These are phyloP conservation scores for Achlya hypogyna DNA, from an alignment of 352 stramenopile genomes.

Conservation along the genomic window DNA sequence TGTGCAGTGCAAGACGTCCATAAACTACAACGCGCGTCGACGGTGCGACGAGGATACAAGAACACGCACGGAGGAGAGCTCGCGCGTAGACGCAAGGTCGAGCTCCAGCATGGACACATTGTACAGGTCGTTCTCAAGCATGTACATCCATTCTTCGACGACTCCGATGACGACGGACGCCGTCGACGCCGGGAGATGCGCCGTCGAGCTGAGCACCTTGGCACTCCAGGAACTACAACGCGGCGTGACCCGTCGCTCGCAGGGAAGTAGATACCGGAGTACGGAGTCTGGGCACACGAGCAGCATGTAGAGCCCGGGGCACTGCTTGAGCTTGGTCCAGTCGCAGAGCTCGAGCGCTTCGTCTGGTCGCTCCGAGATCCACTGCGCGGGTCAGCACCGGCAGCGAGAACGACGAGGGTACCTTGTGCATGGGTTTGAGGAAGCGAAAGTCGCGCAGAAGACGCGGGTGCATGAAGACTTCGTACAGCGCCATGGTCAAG, in stretches of 20 bases:
- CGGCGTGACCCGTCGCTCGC: neutral
- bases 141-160: slow-evolving; percentile 83
- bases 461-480: slow-evolving; percentile 63
- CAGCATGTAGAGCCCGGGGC: slow-evolving; percentile 58
- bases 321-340: slow-evolving; percentile 40
- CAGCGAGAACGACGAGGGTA: slow-evolving; percentile 5
- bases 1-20: slow-evolving; percentile 58
- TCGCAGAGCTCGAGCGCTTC: neutral
- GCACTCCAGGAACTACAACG: slow-evolving; percentile 50
- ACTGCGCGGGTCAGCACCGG: neutral
- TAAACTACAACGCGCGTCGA: slow-evolving; percentile 37
- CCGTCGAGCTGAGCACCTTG: slow-evolving; percentile 41
- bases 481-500: slow-evolving; percentile 48
- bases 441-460: slow-evolving; percentile 78
- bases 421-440: slow-evolving; percentile 61
- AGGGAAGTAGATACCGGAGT: slow-evolving; percentile 35
- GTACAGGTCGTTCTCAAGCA: slow-evolving; percentile 69
- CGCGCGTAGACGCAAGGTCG: slow-evolving; percentile 55
- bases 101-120: slow-evolving; percentile 58
- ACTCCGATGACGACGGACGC: slow-evolving; percentile 46
- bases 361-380: slow-evolving; percentile 3
- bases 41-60: neutral
- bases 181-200: slow-evolving; percentile 42
- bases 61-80: slow-evolving; percentile 48
- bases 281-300: slow-evolving; percentile 69